Evolutionary conservation across 495 filamentous ascomycete species (phyloP).

Genomic region (Pseudomonodictys pantanalensis): DNA sequence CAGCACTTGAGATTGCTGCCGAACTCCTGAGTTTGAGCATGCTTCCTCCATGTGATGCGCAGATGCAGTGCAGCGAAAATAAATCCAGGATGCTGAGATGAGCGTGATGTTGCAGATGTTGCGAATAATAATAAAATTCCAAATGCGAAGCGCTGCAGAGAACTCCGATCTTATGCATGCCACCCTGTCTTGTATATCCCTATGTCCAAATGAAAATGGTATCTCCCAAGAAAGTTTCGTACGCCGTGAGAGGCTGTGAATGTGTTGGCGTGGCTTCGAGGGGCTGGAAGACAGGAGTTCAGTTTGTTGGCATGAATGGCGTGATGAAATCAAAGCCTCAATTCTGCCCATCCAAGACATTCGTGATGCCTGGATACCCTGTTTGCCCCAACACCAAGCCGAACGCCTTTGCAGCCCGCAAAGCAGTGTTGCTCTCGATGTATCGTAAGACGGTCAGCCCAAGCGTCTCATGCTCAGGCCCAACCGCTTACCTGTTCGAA

Average conservation of each 20-base stretch:
- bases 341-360: not conserved
- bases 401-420: conserved; percentile 6
- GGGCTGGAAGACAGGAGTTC: not conserved
- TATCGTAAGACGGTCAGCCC: conserved; percentile 17
- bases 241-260: not conserved
- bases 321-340: not conserved
- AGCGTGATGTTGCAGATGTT: not conserved
- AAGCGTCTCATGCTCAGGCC: conserved; percentile 33
- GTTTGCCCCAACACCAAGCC: not conserved
- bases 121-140: not conserved
- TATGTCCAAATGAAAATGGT: not conserved
- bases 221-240: not conserved
- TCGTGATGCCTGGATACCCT: not conserved
- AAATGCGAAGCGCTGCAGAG: not conserved
- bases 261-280: not conserved
- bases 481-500: conserved; percentile 28
- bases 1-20: conserved; percentile 1
- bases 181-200: not conserved
- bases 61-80: not conserved
- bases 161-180: not conserved
- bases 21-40: too few species aligned
- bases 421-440: conserved; percentile 7
- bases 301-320: not conserved
- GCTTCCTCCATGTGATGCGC: not conserved
- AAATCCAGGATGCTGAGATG: not conserved